Conservation (phyloP, 345 rosid genomes). For the Citrus hindsii region DNA sequence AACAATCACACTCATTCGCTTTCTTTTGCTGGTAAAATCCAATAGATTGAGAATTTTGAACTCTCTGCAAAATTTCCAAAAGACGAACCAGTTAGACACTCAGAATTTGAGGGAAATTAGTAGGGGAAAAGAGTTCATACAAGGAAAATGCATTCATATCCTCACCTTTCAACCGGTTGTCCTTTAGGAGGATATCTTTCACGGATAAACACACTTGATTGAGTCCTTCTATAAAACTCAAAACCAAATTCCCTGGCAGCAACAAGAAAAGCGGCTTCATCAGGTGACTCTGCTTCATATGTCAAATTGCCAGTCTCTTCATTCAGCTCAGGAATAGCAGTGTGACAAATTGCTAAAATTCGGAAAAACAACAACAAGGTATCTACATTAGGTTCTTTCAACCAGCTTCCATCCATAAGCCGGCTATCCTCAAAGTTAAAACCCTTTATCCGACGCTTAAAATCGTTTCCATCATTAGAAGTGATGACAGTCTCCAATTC, state of each 20-base stretch:
- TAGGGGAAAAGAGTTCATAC: slow-evolving; percentile 5
- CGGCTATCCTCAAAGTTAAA: slow-evolving; percentile 87
- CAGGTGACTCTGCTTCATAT: slow-evolving; percentile 98
- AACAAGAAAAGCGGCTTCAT: slow-evolving; percentile 91
- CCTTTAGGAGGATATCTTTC: slow-evolving; percentile 58
- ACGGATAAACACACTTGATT: slow-evolving; percentile 67
- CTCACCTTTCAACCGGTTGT: slow-evolving; percentile 68
- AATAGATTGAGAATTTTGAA: slow-evolving; percentile 79
- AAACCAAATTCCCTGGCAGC: slow-evolving; percentile 98
- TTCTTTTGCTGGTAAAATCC: slow-evolving; percentile 97
- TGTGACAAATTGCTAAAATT: slow-evolving; percentile 86
- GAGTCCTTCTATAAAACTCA: slow-evolving; percentile 85
- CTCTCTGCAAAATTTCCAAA: slow-evolving; percentile 57
- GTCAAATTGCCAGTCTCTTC: slow-evolving; percentile 67
- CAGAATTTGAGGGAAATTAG: slow-evolving; percentile 10
- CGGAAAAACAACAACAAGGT: slow-evolving; percentile 62
- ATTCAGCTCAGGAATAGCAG: slow-evolving; percentile 90
- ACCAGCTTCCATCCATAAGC: slow-evolving; percentile 81
- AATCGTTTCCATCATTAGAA: slow-evolving; percentile 36
- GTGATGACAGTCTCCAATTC: slow-evolving; percentile 69
- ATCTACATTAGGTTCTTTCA: slow-evolving; percentile 61
- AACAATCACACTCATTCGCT: slow-evolving; percentile 92
- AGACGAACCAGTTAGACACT: slow-evolving; percentile 16
- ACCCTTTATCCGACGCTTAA: slow-evolving; percentile 57
- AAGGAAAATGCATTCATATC: slow-evolving; percentile 12